Conservation (phyloP, 2,329 filamentous ascomycete species). For the Curvularia hawaiiensis region DNA sequence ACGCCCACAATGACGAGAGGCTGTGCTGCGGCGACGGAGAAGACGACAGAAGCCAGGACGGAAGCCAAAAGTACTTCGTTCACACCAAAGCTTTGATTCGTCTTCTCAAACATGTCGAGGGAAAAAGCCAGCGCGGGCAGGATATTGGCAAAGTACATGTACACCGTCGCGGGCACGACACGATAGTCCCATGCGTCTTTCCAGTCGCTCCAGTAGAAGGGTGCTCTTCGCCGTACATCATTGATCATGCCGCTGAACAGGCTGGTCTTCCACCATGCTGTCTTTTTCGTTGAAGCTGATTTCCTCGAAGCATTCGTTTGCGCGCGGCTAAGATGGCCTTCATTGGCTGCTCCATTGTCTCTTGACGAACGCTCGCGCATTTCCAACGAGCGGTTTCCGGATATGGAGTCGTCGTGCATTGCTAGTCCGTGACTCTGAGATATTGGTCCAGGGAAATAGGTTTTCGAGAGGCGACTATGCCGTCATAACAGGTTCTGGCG, state of each 20-base stretch:
- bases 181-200: slow-evolving; percentile 88
- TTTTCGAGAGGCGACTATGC: slow-evolving; percentile 28
- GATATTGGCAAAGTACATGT: slow-evolving; percentile 97
- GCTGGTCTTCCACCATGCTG: slow-evolving; percentile 73
- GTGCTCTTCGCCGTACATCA: slow-evolving; percentile 74
- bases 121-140: slow-evolving; percentile 87
- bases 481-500: slow-evolving; percentile 11
- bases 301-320: slow-evolving; percentile 23
- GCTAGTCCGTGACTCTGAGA: slow-evolving; percentile 24
- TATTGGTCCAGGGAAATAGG: slow-evolving; percentile 16
- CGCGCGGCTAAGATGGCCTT: slow-evolving; percentile 21
- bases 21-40: slow-evolving; percentile 78
- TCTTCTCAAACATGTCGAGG: slow-evolving; percentile 92
- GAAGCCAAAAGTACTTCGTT: slow-evolving; percentile 90
- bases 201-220: slow-evolving; percentile 85
- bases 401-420: slow-evolving; percentile 21
- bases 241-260: slow-evolving; percentile 80
- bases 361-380: slow-evolving; percentile 18
- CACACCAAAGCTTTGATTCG: slow-evolving; percentile 81
- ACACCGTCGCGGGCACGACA: slow-evolving; percentile 82
- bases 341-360: slow-evolving; percentile 2
- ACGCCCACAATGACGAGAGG: slow-evolving; percentile 91
- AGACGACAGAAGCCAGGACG: slow-evolving; percentile 81
- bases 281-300: slow-evolving; percentile 24
- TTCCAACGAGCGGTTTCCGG: slow-evolving; percentile 29